A percentile compares a stretch with the other conserved stretches of the same genome.
Conservation (phyloP, 2,329 filamentous ascomycete genomes). For the Stachybotrys chlorohalonatus region DNA sequence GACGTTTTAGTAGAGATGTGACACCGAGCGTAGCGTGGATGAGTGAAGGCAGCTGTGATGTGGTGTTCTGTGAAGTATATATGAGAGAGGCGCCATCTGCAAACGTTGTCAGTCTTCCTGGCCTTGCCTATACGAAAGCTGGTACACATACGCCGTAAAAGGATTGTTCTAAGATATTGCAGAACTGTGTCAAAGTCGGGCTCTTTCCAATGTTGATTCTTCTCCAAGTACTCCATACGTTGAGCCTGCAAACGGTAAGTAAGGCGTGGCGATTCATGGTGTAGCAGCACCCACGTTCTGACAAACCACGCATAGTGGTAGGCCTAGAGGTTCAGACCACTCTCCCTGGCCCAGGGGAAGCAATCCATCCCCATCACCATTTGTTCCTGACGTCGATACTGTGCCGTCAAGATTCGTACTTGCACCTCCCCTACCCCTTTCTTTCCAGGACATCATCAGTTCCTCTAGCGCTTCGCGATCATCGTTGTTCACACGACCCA, state of each 20-base stretch:
- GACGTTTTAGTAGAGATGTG: conserved; percentile 69
- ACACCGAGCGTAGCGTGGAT: conserved; percentile 82
- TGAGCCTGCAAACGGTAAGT: conserved; percentile 48
- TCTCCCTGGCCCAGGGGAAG: conserved; percentile 80
- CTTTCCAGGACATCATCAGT: conserved; percentile 70
- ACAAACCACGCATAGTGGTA: conserved; percentile 90
- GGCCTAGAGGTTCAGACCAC: conserved; percentile 81
- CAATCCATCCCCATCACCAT: conserved; percentile 55
- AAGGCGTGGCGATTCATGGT: neutral
- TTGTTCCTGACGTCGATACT: conserved; percentile 39
- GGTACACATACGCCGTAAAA: conserved; percentile 65
- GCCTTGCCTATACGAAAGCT: neutral
- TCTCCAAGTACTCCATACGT: conserved; percentile 84
- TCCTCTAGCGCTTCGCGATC: conserved; percentile 82
- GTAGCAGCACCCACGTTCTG: conserved; percentile 61
- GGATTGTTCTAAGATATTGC: conserved; percentile 81
- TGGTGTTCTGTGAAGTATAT: conserved; percentile 69
- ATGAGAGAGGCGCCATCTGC: conserved; percentile 76
- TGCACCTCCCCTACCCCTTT: conserved; percentile 59
- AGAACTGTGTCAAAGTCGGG: conserved; percentile 94
- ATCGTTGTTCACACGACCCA: conserved; percentile 63
- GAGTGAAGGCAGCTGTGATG: conserved; percentile 68
- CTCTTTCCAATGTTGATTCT: conserved; percentile 87
- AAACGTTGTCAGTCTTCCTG: conserved; percentile 10
- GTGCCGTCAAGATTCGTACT: conserved; percentile 55